Evolutionary conservation across 805 yeast species (phyloP).

Genomic region (Myxozyma geophila): DNA sequence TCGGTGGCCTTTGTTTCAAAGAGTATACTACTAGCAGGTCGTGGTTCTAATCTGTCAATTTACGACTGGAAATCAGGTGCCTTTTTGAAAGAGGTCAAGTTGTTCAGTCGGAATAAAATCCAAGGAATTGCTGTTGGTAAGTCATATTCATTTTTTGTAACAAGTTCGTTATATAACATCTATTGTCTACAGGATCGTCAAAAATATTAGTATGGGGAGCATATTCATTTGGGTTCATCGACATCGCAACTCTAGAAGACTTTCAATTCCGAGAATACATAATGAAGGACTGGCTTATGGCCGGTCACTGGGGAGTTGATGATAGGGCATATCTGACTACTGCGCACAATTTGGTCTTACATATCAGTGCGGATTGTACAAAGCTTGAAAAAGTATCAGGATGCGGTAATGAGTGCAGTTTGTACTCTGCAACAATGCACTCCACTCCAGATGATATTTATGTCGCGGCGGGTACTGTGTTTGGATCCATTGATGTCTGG

Average conservation of each 20-base stretch:
- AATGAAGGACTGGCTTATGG: slow-evolving; percentile 79
- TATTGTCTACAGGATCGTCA: slow-evolving; percentile 37
- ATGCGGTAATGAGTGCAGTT: slow-evolving; percentile 49
- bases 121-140: slow-evolving; percentile 65
- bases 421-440: slow-evolving; percentile 82
- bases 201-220: slow-evolving; percentile 65
- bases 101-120: slow-evolving; percentile 76
- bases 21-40: slow-evolving; percentile 60
- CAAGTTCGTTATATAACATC: not conserved
- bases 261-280: slow-evolving; percentile 38
- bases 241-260: slow-evolving; percentile 43
- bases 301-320: slow-evolving; percentile 56
- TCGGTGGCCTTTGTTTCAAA: slow-evolving; percentile 54
- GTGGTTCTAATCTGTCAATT: slow-evolving; percentile 68
- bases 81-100: slow-evolving; percentile 49
- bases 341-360: slow-evolving; percentile 74
- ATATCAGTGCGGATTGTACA: slow-evolving; percentile 42
- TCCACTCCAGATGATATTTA: slow-evolving; percentile 51
- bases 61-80: slow-evolving; percentile 53
- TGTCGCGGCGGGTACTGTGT: slow-evolving; percentile 90
- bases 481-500: slow-evolving; percentile 88
- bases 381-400: slow-evolving; percentile 29
- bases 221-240: slow-evolving; percentile 60
- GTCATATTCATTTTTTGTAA: not conserved
- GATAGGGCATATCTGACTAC: slow-evolving; percentile 61